phyloP scores from a whole-genome alignment of 768 basidiomycete genomes.

The Udeniomyces megalosporus region DNA sequence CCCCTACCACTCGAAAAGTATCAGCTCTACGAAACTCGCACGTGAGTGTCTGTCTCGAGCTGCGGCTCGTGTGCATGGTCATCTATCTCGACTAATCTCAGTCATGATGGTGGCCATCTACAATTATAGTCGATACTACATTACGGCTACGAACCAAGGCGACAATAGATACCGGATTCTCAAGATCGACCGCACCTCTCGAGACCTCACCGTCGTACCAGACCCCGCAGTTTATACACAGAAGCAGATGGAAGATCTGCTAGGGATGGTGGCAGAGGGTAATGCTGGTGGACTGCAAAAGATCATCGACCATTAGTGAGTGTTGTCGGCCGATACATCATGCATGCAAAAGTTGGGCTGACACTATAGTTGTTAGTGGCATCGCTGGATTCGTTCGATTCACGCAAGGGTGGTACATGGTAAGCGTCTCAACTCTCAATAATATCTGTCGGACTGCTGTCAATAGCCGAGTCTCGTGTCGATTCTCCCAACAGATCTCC shows the following conservation, averaged over 20 bases:
- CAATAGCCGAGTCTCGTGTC: too few species aligned
- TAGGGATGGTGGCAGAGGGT: slow-evolving; percentile 91
- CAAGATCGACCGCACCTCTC: slow-evolving; percentile 60
- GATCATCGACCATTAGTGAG: slow-evolving; percentile 33
- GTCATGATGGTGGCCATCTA: not conserved
- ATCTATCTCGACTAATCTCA: not conserved
- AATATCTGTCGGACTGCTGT: not conserved
- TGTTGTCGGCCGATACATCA: too few species aligned
- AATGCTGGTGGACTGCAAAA: slow-evolving; percentile 74
- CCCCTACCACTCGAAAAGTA: slow-evolving; percentile 49
- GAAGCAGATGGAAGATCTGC: slow-evolving; percentile 73
- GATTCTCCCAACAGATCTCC: slow-evolving; percentile 35
- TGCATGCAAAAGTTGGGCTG: not conserved
- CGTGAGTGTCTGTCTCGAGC: slow-evolving; percentile 19
- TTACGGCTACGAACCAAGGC: slow-evolving; percentile 76
- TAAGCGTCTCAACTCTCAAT: not conserved
- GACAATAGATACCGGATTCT: slow-evolving; percentile 51
- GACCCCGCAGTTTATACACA: slow-evolving; percentile 78
- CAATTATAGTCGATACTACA: slow-evolving; percentile 50
- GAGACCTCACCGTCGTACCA: slow-evolving; percentile 60
- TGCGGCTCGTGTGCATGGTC: too few species aligned
- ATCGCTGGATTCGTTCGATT: slow-evolving; percentile 84
- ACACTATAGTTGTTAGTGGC: slow-evolving; percentile 47
- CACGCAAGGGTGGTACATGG: slow-evolving; percentile 89
- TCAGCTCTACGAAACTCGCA: slow-evolving; percentile 80